Base-by-base conservation (phyloP, 2,329 filamentous ascomycete species). In the Neonectria ditissima region DNA sequence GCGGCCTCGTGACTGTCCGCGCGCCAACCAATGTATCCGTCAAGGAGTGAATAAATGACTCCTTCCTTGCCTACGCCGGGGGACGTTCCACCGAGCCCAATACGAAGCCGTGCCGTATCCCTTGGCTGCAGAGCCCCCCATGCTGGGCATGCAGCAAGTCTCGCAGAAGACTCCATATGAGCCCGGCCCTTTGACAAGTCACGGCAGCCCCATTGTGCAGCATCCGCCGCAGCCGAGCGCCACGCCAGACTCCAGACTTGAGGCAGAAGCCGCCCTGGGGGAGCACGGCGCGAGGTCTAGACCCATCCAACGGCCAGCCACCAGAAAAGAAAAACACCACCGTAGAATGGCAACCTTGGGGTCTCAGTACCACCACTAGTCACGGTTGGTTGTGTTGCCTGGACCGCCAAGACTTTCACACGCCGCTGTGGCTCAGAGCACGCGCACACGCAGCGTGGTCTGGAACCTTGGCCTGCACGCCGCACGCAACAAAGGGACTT, bases 391-490 rank as follows among this genome's bases (percentile, higher is more conserved):
- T 14, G 45, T n/a, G 45, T 47, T 45, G 52, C 59, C 52, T 45
- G 51, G 59, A 34, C 44, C 37, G 59, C 59, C 45, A 52, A 55
- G 53, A 47, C 30, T 10, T 4, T 20, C 8, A 16, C n/a, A 32
- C 48, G 52, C 5, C n/a, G 34, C 55, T 59, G 69, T 71, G 69
- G 69, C 69, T 71, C 63, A 61, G 63, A 61, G 61, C 69, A 71
- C 67, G 69, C 65, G 67, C 65, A 66, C 53, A 51, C 59, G 60
- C 37, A 41, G 61, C 47, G 55, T 26, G 62, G 65, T 66, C 65
- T 66, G 58, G 65, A 66, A 47, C 65, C 26, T 24, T 43, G 57
- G 63, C 63, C 48, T 55, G 16, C 8, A 20, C 8, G n/a, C 24
- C 24, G 24, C 24, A 26, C 24, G 6, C 4, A 26, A 26, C n/a